Base-by-base conservation (phyloP, 805 yeast genomes). In the Kodamaea sagamina region DNA sequence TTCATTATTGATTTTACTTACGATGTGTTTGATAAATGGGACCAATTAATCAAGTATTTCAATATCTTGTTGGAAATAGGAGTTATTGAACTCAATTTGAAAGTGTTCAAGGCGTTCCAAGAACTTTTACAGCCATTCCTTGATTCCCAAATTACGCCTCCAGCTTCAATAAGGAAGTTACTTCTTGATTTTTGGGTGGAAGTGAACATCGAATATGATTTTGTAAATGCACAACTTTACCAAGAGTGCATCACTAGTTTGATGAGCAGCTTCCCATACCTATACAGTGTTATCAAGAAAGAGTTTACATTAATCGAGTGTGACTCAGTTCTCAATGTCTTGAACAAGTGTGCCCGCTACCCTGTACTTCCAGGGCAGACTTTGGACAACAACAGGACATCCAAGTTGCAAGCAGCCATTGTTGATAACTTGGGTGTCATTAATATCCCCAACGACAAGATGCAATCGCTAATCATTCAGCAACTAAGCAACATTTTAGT, bases 271-370 rank as follows among this genome's bases (percentile, higher is more conserved):
- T 83, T 84, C 57, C 73, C 76, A 2, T 59, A 68, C 4, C 61
- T 86, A 6, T 72, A 74, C 50, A 44, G 48, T 1, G 55, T 81
- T 17, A 51, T 67, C 51, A 18, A 49, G 34, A 63, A 60, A 2
- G 60, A 53, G 19, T 57, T 62, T 32, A 65, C 65, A 15, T 53
- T 50, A 19, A 62, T 43, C 16, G 71, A 58, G 61, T 67, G 80
- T n/a, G 76, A 70, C 32, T 66, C 60, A 16, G 68, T 85, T n/a
- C 60, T 88, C 27, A 66, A 65, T n/a, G 63, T 82, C 4, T 73
- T 92, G 54, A 79, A 78, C 52, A 71, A 81, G 11, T 79, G 89
- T 44, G 78, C 86, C 1, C 67, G 86, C 31, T 89, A 85, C 59
- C 95, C 95, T 1, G 72, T 85, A 9, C 67, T 88, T 27, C 85